Evolutionary conservation across 441 rosid genomes (phyloP).

Genomic region (Aleurites moluccanus): DNA sequence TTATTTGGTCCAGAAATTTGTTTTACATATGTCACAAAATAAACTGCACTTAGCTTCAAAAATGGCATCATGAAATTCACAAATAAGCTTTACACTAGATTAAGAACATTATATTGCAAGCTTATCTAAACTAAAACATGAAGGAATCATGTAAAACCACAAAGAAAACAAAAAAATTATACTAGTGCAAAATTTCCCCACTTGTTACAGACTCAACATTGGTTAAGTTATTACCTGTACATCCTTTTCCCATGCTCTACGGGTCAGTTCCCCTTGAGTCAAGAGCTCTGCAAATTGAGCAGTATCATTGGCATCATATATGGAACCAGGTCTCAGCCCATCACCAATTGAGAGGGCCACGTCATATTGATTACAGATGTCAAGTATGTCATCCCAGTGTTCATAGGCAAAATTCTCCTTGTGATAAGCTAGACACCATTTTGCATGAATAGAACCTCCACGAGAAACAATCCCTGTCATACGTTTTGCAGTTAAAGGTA

Average conservation of each 20-base stretch:
- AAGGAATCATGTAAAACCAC: slow-evolving; percentile 5
- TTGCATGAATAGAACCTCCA: slow-evolving; percentile 96
- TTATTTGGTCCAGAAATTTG: not conserved
- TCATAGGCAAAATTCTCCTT: slow-evolving; percentile 97
- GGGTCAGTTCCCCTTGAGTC: slow-evolving; percentile 96
- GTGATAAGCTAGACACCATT: slow-evolving; percentile 95
- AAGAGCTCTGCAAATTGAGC: slow-evolving; percentile 98
- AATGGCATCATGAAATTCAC: not conserved
- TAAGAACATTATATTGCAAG: not conserved
- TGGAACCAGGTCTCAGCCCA: slow-evolving; percentile 94
- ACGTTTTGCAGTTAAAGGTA: slow-evolving; percentile 88
- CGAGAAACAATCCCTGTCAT: slow-evolving; percentile 98
- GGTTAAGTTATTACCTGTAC: slow-evolving; percentile 67
- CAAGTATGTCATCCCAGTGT: slow-evolving; percentile 97
- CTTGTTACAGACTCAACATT: not conserved
- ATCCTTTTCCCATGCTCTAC: slow-evolving; percentile 96
- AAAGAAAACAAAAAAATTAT: not conserved
- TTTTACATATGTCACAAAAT: not conserved
- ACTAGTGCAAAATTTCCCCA: not conserved
- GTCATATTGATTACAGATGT: slow-evolving; percentile 92
- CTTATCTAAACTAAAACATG: not conserved
- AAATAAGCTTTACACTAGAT: not conserved
- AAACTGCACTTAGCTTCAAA: not conserved
- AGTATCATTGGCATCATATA: slow-evolving; percentile 94
- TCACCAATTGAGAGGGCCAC: slow-evolving; percentile 98